Evolutionary conservation across 2,329 filamentous ascomycete genomes (phyloP), one percentile per base, ranked within the genome.

Genomic region (Biscogniauxia marginata): DNA sequence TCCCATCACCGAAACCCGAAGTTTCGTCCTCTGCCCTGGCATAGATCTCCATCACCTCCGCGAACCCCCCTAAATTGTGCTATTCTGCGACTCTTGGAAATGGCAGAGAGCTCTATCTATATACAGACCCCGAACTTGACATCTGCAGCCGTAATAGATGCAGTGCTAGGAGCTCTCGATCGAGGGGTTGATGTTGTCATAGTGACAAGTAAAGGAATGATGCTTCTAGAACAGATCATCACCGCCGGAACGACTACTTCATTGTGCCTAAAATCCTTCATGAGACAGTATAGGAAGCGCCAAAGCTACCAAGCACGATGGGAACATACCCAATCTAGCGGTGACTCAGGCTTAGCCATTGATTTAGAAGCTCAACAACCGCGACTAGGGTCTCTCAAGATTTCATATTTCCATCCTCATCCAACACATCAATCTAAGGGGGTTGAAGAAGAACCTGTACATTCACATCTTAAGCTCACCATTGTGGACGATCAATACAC

Each of bases 71-170:
- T 91, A 13, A 92, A 91, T 58, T 74, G 76, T 1, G 85, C 86
- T 30, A 69, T 91, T 7, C 74, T 90, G 1, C 81, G 79, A 0
- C 73, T 90, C 0, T 76, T 93, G 44, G 71, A 75, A 1, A 79
- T 78, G 46, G 88, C 90, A 0, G 75, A 77, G 25, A 74, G 68
- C 9, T 76, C 74, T 16, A 85, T 95, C 52, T 86, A 84, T 56
- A 80, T 95, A 3, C 84, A 92, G 62, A 92, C 90, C 0, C 91
- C 91, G 0, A 96, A 95, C 55, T 68, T 95, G 1, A 96, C 91
- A 0, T 85, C 85, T 0, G 77, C 78, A 49, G 80, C 87, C 0
- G 84, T 90, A 0, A 73, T 92, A 0, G 72, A 80, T 0, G 84
- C 82, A 0, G 70, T 96, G 0, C 63, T 88, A 0, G 74, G 74